A percentile compares a stretch with the other conserved stretches of the same genome.
These are phyloP conservation scores for Cryptosporidium parvum DNA, from an alignment of 169 alveolate species.

Conservation along the genomic window DNA sequence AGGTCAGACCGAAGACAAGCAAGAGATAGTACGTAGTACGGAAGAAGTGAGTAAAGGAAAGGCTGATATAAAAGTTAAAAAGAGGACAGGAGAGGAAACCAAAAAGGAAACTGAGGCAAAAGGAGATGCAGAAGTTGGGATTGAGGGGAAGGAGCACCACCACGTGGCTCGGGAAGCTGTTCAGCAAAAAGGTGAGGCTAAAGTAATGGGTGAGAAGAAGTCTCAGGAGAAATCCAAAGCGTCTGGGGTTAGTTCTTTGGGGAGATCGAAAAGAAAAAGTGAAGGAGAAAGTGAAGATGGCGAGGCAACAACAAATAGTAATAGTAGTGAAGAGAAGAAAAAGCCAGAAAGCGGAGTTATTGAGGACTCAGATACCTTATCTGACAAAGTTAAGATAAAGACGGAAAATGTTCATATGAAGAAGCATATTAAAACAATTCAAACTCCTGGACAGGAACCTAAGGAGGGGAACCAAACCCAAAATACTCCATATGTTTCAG, in stretches of 20 bases:
- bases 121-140: background rate
- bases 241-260: background rate
- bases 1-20: background rate
- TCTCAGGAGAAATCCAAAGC: constrained; percentile 6
- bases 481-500: background rate
- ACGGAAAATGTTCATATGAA: background rate
- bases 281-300: background rate
- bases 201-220: background rate
- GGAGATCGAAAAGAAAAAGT: background rate
- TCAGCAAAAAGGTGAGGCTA: background rate
- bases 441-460: background rate
- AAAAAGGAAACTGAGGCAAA: too few relatives aligned
- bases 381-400: background rate
- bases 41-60: background rate
- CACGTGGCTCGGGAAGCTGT: background rate
- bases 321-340: background rate
- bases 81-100: too few relatives aligned
- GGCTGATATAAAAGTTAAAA: background rate
- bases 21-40: background rate
- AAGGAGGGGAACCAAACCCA: background rate
- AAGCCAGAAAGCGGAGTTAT: background rate
- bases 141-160: background rate
- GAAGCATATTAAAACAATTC: background rate
- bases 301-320: background rate
- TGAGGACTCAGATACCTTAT: background rate